These are phyloP conservation scores for Quercus glauca DNA, from an alignment of 306 rosid genomes.

Conservation along the genomic window DNA sequence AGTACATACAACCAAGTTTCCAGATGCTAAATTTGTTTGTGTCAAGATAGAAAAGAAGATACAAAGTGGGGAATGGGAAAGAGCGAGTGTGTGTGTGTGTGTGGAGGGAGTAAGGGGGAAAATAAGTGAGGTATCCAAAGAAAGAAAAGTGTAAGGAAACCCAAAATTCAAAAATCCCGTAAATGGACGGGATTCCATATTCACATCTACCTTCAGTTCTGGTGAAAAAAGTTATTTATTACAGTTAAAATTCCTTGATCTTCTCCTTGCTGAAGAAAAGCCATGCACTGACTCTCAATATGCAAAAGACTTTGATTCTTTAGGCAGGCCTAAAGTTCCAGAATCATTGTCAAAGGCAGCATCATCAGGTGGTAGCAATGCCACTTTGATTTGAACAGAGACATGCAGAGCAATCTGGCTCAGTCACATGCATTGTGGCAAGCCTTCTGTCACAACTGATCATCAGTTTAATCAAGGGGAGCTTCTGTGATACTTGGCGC, in stretches of 20 bases:
- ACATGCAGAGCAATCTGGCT: slow-evolving; percentile 34
- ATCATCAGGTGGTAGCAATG: slow-evolving; percentile 10
- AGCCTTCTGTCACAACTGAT: slow-evolving; percentile 45
- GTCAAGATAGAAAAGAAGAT: too few species aligned
- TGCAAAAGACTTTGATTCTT: too few species aligned
- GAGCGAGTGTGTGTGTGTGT: too few species aligned
- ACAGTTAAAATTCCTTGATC: neutral
- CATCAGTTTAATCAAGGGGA: slow-evolving; percentile 39
- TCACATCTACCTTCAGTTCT: neutral
- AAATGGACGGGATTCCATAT: neutral
- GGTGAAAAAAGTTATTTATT: neutral
- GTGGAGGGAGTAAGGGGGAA: too few species aligned
- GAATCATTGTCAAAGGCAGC: neutral
- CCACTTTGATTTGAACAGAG: slow-evolving; percentile 40
- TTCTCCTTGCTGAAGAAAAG: neutral
- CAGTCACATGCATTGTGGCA: slow-evolving; percentile 21
- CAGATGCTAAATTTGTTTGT: too few species aligned
- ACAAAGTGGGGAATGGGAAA: too few species aligned
- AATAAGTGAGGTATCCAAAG: neutral
- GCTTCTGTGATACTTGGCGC: slow-evolving; percentile 50
- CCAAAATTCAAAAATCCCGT: neutral
- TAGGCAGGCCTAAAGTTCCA: neutral
- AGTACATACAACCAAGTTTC: too few species aligned
- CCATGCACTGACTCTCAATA: neutral
- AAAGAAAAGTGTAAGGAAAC: neutral